Evolutionary conservation across 1,284 basidiomycete genomes (phyloP).

Genomic region (Ganoderma sinense): DNA sequence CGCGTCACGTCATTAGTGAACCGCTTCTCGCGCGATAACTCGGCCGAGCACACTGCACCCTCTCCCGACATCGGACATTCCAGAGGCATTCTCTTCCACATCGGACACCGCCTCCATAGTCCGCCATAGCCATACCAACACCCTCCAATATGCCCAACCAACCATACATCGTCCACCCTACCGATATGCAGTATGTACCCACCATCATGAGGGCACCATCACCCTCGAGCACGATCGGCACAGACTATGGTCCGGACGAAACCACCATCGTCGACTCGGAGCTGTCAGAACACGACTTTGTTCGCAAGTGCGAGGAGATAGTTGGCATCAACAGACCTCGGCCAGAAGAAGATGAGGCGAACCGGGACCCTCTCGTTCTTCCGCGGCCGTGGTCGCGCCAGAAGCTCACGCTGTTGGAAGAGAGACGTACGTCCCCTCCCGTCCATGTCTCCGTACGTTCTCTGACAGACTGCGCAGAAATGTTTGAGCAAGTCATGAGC

Average conservation of each 20-base stretch:
- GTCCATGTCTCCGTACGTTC: background rate
- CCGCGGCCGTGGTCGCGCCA: slow-evolving; percentile 26
- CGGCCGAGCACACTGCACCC: too few species aligned
- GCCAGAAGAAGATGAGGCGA: slow-evolving; percentile 53
- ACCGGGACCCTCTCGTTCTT: slow-evolving; percentile 40
- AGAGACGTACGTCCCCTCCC: slow-evolving; percentile 49
- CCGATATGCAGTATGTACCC: slow-evolving; percentile 58
- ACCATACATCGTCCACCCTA: slow-evolving; percentile 42
- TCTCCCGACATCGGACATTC: too few species aligned
- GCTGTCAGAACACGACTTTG: slow-evolving; percentile 57
- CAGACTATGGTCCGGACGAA: slow-evolving; percentile 67
- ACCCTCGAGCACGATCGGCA: slow-evolving; percentile 76
- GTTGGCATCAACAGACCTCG: slow-evolving; percentile 51
- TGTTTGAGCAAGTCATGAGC: slow-evolving; percentile 57
- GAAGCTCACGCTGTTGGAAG: slow-evolving; percentile 40
- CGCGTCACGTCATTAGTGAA: slow-evolving; percentile 32
- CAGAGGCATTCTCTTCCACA: background rate
- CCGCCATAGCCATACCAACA: background rate
- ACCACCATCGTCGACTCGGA: slow-evolving; percentile 64
- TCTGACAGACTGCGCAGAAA: slow-evolving; percentile 30
- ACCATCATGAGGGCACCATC: slow-evolving; percentile 73
- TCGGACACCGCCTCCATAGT: too few species aligned
- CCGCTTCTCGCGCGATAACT: slow-evolving; percentile 13
- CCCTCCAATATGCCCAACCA: slow-evolving; percentile 29
- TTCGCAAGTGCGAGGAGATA: slow-evolving; percentile 56